phyloP scores from a whole-genome alignment of 768 basidiomycete genomes.

The Tephrocybe sp. region DNA sequence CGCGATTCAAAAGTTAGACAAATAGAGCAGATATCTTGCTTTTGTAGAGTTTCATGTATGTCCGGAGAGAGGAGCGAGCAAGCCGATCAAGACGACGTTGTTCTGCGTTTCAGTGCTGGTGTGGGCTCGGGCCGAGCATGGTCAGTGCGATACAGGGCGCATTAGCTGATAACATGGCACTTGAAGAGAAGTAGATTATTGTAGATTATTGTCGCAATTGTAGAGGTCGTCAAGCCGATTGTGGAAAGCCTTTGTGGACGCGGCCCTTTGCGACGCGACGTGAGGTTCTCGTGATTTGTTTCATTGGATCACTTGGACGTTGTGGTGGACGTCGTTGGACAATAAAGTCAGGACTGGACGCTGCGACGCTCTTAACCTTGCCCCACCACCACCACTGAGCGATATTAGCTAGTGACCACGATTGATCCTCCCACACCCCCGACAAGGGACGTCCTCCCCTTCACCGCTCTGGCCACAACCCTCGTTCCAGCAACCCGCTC shows the following conservation, averaged over 20 bases:
- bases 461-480: constrained; percentile 37
- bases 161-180: background rate
- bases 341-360: constrained; percentile 14
- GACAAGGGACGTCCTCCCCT: constrained; percentile 54
- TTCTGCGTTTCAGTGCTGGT: too few species aligned
- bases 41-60: too few species aligned
- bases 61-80: too few species aligned
- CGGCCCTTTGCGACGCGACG: constrained; percentile 5
- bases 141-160: background rate
- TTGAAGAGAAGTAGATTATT: background rate
- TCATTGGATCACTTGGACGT: constrained; percentile 16
- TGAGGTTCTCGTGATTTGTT: constrained; percentile 24
- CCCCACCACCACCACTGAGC: constrained; percentile 8
- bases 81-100: too few species aligned
- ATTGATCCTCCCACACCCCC: constrained; percentile 70
- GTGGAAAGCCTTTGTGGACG: background rate
- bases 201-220: constrained; percentile 1
- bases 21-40: too few species aligned
- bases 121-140: too few species aligned
- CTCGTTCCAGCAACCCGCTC: constrained; percentile 67
- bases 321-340: constrained; percentile 14
- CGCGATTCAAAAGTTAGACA: background rate
- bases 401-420: constrained; percentile 26
- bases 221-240: background rate
- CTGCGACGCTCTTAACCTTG: constrained; percentile 8